Evolutionary conservation across 768 basidiomycete genomes (phyloP), one percentile per base, ranked within the genome.

Genomic region (Leccinum uliginosum): DNA sequence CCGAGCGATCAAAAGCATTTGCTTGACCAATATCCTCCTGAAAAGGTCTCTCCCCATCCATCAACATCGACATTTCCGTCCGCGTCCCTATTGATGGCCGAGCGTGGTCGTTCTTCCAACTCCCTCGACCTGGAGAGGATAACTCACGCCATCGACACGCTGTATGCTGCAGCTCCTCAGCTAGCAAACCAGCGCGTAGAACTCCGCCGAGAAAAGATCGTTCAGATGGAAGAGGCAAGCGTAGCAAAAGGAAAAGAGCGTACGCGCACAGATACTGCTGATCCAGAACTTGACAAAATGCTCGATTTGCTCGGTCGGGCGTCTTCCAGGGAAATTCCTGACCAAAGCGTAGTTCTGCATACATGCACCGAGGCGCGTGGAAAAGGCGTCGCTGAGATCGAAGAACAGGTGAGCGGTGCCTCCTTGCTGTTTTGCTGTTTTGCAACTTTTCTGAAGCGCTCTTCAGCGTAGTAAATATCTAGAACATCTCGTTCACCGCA

Each of bases 151-250:
- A 95, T 99, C 64, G 94, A 96, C 68, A 78, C 93, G 35, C 75
- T 98, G 11, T 92, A 97, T 70, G 71, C 82, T 8, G 89, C 87
- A 29, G 85, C 93, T 0, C 95, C 96, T 1, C 94, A 96, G 69
- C 72, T 98, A 43, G 83, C 88, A 57, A 88, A 95, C 67, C 96
- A 99, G 71, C 84, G 97, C 1, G 93, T 91, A n/a, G 94, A 95
- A 69, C 81, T 96, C 46, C 86, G 87, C 64, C 79, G 79, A 6
- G 74, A 82, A 24, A 89, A 91, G 66, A 63, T 86, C 14, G 80
- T 81, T 12, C 81, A 92, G 71, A 81, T 93, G 76, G 89, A 91
- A 71, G 80, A 80, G 45, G 91, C 89, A 5, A 53, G 75, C 77
- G 76, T 78, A 63, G 78, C 79, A 26, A 79, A 79, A 65, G 74